Evolutionary conservation across 495 filamentous ascomycete genomes (phyloP).

Genomic region (Cercophora newfieldiana): DNA sequence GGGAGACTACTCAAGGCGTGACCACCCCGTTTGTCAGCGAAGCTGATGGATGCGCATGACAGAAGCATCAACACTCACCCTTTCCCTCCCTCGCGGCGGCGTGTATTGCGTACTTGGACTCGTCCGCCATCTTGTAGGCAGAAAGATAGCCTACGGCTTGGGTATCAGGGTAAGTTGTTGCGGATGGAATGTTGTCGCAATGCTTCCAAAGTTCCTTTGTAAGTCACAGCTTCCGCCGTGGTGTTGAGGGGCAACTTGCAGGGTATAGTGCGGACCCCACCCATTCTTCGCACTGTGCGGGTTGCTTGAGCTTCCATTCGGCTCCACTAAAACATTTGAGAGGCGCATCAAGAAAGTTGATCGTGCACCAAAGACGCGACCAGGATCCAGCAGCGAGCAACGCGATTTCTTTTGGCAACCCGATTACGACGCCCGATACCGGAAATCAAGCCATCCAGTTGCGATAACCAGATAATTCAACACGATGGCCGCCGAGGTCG

Average conservation of each 20-base stretch:
- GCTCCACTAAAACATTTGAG: slow-evolving; percentile 8
- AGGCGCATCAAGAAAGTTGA: not conserved
- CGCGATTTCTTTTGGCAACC: not conserved
- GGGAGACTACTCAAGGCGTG: not conserved
- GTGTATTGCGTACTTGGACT: slow-evolving; percentile 49
- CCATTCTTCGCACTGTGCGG: not conserved
- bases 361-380: slow-evolving; percentile 12
- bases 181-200: not conserved
- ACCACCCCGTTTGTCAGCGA: not conserved
- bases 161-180: not conserved
- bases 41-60: not conserved
- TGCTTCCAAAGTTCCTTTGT: not conserved
- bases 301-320: slow-evolving; percentile 1
- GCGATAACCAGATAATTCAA: not conserved
- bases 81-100: slow-evolving; percentile 86
- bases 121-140: slow-evolving; percentile 7
- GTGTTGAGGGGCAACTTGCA: slow-evolving; percentile 1
- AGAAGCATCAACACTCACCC: slow-evolving; percentile 51
- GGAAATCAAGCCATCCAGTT: not conserved
- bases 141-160: not conserved
- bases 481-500: slow-evolving; percentile 33
- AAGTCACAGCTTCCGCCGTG: slow-evolving; percentile 9
- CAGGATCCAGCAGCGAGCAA: not conserved
- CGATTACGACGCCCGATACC: not conserved
- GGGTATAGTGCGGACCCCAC: not conserved